Evolutionary conservation across 148 eudicot species (phyloP), one percentile per base, ranked within the genome.

Genomic region (Diospyros lotus): DNA sequence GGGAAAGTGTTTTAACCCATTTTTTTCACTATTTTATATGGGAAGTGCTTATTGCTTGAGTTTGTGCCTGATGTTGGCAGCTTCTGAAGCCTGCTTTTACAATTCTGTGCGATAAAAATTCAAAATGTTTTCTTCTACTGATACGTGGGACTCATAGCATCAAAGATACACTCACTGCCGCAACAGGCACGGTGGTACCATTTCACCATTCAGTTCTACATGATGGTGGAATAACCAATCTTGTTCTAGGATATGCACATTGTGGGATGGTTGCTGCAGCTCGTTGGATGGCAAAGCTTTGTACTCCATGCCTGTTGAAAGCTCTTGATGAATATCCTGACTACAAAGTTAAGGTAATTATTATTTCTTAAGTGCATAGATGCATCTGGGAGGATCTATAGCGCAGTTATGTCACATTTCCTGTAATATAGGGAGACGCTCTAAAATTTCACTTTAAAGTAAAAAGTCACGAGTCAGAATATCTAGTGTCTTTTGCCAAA

Each of bases 221-320:
- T 84, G 93, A 90, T 82, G 97, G 98, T 71, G 97, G 97, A 44
- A 84, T 94, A 75, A 89, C 88, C 82, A 88, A 94, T 82, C 76
- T 94, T 53, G 87, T 94, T 72, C 81, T 92, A 73, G 98, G 98
- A 75, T 94, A 94, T 76, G 98, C 98, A 60, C 97, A 94, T 73
- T 94, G 98, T 77, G 98, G 98, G 58, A 94, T 94, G 98, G 98
- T 94, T 74, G 98, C 98, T 85, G 98, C 98, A 50, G 98, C 98
- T 78, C 91, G 97, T 69, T 94, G 98, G 97, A 92, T 94, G 64
- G 96, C 98, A 44, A 92, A 90, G 82, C 90, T 94, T 55, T 82
- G 93, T 85, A 84, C 83, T 54, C 97, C 97, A 71, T 85, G 82
- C 85, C 87, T 91, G 43, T 73, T 87, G 52, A 89, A 86, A 84